Percentiles rank a stretch among this genome's conserved stretches.
Conservation (phyloP, 1,284 basidiomycete genomes). For the Moniliophthora roreri region DNA sequence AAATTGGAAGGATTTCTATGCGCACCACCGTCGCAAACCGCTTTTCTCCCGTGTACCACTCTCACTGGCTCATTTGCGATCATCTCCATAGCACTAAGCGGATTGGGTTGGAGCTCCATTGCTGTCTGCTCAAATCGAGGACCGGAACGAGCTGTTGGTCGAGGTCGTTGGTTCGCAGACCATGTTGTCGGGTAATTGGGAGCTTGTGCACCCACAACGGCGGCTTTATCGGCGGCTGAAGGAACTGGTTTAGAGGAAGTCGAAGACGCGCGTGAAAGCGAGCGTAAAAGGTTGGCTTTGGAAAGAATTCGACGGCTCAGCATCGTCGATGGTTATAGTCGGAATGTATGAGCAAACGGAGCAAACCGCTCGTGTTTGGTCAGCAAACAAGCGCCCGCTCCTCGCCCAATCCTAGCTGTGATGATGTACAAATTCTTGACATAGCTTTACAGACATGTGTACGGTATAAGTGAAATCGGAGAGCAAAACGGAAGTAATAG, state of each 20-base stretch:
- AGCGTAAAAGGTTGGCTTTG: conserved; percentile 1
- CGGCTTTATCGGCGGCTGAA: conserved; percentile 4
- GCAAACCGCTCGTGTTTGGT: no score
- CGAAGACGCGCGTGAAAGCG: conserved; percentile 12
- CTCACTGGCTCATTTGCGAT: conserved; percentile 85
- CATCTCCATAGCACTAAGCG: conserved; percentile 91
- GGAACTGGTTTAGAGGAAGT: conserved; percentile 8
- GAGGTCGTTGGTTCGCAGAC: conserved; percentile 72
- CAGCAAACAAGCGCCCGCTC: no score
- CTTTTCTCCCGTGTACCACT: conserved; percentile 78
- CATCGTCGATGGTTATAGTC: conserved; percentile 8
- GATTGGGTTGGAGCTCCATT: conserved; percentile 85
- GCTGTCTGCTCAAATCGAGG: conserved; percentile 92
- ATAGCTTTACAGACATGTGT: no score
- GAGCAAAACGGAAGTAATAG: no score
- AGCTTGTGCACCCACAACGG: conserved; percentile 54
- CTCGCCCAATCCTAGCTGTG: no score
- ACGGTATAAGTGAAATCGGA: no score
- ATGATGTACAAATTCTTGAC: no score
- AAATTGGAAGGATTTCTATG: not conserved
- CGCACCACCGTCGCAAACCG: conserved; percentile 93
- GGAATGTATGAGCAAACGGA: not conserved
- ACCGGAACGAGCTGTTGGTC: conserved; percentile 53
- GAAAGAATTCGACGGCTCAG: conserved; percentile 10
- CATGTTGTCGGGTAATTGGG: conserved; percentile 78